A percentile compares a stretch with the other conserved stretches of the same genome.
Evolutionary conservation across 768 basidiomycete genomes (phyloP).

Genomic region (Leucogyrophana mollusca): DNA sequence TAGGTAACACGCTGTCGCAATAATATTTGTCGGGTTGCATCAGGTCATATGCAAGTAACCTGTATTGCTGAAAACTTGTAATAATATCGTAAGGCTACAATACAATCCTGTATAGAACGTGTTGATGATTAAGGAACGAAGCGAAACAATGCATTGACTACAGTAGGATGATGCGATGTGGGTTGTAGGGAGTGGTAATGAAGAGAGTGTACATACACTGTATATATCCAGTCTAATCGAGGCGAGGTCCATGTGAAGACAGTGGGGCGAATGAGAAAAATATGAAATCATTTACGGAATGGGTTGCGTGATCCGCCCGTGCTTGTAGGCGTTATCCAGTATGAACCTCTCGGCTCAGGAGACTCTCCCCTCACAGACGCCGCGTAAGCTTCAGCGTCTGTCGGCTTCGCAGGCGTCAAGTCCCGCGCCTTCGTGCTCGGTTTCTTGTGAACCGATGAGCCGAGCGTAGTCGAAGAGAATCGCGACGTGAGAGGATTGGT

Average conservation of each 20-base stretch:
- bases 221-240: conserved; percentile 18
- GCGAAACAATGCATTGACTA: conserved; percentile 4
- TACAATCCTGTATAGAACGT: conserved; percentile 15
- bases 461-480: conserved; percentile 47
- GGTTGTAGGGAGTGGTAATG: conserved; percentile 7
- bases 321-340: conserved; percentile 40
- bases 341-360: conserved; percentile 33
- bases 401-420: conserved; percentile 29
- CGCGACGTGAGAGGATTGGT: conserved; percentile 42
- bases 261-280: conserved; percentile 8
- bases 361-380: conserved; percentile 43
- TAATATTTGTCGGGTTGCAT: background rate
- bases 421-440: conserved; percentile 27
- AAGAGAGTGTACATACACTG: conserved; percentile 4
- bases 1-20: conserved; percentile 1
- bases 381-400: conserved; percentile 64
- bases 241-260: conserved; percentile 24
- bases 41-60: too few species aligned
- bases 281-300: conserved; percentile 41
- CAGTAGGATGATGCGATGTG: conserved; percentile 13
- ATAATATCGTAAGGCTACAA: conserved; percentile 17
- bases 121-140: conserved; percentile 13
- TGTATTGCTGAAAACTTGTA: too few species aligned
- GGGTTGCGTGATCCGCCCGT: conserved; percentile 55
- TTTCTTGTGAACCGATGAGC: conserved; percentile 34